Conservation (phyloP, 192 early-diverging fungal genomes). For the Funneliformis geosporum region DNA sequence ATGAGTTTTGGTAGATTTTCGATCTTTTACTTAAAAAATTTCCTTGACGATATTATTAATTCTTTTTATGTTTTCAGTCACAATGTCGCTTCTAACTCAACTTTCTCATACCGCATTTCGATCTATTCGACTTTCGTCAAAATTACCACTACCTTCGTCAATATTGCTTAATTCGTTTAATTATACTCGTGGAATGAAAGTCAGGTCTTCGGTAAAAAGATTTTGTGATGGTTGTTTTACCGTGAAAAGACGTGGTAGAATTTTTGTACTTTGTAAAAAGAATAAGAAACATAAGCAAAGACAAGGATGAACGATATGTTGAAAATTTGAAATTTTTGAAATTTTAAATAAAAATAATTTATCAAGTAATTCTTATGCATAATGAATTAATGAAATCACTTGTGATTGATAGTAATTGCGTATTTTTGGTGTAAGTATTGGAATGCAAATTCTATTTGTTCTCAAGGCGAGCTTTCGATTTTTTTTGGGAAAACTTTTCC, state of each 20-base stretch:
- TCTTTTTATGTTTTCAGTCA: not conserved
- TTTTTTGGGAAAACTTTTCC: too few species aligned
- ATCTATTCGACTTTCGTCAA: not conserved
- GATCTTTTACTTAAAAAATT: too few species aligned
- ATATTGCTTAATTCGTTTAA: not conserved
- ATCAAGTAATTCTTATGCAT: too few species aligned
- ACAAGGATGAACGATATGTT: slow-evolving; percentile 63
- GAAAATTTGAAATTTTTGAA: not conserved
- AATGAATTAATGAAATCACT: too few species aligned
- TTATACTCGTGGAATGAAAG: slow-evolving; percentile 76
- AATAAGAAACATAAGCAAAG: slow-evolving; percentile 95
- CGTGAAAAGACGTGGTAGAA: slow-evolving; percentile 76
- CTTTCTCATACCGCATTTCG: not conserved
- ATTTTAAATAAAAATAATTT: too few species aligned
- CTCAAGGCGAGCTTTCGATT: too few species aligned
- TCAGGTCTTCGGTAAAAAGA: slow-evolving; percentile 84
- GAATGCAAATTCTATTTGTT: too few species aligned
- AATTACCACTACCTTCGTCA: not conserved
- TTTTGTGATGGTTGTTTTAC: slow-evolving; percentile 91
- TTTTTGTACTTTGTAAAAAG: slow-evolving; percentile 88
- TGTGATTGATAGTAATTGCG: too few species aligned
- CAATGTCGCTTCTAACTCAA: not conserved
- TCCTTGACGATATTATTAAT: too few species aligned
- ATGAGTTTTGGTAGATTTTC: too few species aligned
- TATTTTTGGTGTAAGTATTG: too few species aligned